phyloP scores from a whole-genome alignment of 768 basidiomycete genomes.

The Lentinula raphanica region DNA sequence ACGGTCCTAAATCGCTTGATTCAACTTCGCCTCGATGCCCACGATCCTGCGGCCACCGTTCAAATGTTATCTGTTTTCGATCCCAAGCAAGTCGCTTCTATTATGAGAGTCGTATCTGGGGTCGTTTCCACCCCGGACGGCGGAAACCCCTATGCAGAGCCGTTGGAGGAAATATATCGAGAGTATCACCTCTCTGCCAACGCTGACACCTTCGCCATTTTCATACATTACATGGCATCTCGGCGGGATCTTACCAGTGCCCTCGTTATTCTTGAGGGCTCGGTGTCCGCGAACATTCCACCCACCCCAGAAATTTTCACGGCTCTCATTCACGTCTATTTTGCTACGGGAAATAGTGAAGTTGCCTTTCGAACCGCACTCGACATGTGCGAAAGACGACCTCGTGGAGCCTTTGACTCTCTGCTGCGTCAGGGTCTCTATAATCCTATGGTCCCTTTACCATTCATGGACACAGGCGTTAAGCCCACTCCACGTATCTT shows the following conservation, averaged over 20 bases:
- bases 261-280: constrained; percentile 40
- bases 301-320: constrained; percentile 44
- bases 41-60: constrained; percentile 43
- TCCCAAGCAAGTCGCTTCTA: constrained; percentile 17
- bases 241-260: constrained; percentile 41
- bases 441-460: constrained; percentile 25
- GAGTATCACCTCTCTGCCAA: constrained; percentile 35
- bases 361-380: constrained; percentile 50
- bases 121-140: constrained; percentile 23
- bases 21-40: constrained; percentile 50
- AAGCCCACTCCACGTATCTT: constrained; percentile 44
- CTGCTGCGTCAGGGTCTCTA: constrained; percentile 2
- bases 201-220: constrained; percentile 55
- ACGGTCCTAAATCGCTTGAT: constrained; percentile 66
- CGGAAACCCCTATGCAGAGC: constrained; percentile 17
- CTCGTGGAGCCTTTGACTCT: constrained; percentile 9
- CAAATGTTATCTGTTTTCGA: constrained; percentile 48
- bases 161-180: neutral
- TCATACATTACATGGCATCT: constrained; percentile 51
- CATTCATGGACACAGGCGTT: constrained; percentile 26
- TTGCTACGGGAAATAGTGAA: constrained; percentile 37
- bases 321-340: constrained; percentile 56
- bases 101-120: constrained; percentile 20
- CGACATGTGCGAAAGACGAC: constrained; percentile 35
- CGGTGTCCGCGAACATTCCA: constrained; percentile 35